Evolutionary conservation across 2,329 filamentous ascomycete genomes (phyloP), one percentile per base, ranked within the genome.

Genomic region (Neofusicoccum kwambonambiense): DNA sequence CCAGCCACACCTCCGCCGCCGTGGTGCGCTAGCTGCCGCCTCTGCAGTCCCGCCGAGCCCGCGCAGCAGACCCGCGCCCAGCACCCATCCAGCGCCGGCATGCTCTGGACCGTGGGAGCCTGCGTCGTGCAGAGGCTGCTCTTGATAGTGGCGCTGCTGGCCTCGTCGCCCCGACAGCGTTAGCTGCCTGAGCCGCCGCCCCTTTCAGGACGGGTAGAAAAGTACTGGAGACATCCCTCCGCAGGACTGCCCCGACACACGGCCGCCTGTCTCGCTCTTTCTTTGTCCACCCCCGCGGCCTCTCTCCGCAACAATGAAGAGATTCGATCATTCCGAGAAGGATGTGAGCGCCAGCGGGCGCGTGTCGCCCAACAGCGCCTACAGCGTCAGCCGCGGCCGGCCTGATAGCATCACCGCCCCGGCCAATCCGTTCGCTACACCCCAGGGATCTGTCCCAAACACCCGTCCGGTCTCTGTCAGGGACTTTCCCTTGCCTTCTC

Each of bases 1-100:
- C 72, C n/a, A 69, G 67, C 22, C 74, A 75, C 66, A 74, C 69
- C 1, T 69, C 73, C 69, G 71, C 70, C 68, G 74, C 72, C 61
- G 70, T 66, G 31, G 66, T 7, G 3, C 56, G 56, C 56, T 60
- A 60, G 22, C 56, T 37, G 56, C 56, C 56, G 56, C 31, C 13
- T 4, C 54, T 27, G 22, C 41, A 13, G 39, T 7, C 27, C 54
- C 13, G 11, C 31, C 56, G 56, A 31, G 56, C 27, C 42, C 42
- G n/a, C 56, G n/a, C 31, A 19, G 39, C 52, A 31, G 27, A 31
- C 7, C 27, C 27, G 27, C 27, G 27, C 6, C 27, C 27, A 31
- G 6, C 42, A n/a, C 3, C 11, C 15, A 45, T 22, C 22, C 17
- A 17, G 22, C 47, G 47, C 47, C 51, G 42, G n/a, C 17, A 17